Conservation (phyloP, 2,329 filamentous ascomycete genomes). For the Xylariaceae sp. region DNA sequence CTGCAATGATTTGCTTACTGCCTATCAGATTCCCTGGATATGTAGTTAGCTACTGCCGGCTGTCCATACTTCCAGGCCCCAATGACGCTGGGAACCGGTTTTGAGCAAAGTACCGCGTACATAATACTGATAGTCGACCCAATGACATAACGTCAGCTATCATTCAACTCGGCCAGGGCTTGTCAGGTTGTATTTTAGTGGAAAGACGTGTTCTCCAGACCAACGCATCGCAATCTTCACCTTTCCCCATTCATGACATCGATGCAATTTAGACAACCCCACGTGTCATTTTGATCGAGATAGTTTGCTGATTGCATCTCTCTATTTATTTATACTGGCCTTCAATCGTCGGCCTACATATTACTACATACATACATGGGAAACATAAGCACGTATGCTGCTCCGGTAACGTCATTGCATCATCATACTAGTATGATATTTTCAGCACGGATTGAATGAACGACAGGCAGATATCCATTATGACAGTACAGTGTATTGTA, state of each 20-base stretch:
- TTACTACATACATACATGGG: background rate
- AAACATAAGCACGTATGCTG: background rate
- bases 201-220: background rate
- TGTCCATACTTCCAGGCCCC: conserved; percentile 10
- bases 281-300: no score
- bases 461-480: no score
- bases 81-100: conserved; percentile 22
- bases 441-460: background rate
- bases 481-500: no score
- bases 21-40: no score
- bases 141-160: conserved; percentile 10
- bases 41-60: conserved; percentile 10
- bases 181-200: background rate
- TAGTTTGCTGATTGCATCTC: no score
- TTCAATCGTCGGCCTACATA: background rate
- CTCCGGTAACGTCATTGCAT: background rate
- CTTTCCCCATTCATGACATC: background rate
- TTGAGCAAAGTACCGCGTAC: background rate
- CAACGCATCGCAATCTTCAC: background rate
- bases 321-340: no score
- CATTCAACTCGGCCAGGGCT: conserved; percentile 4
- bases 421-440: background rate
- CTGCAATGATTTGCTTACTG: conserved; percentile 12
- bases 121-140: conserved; percentile 8
- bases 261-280: background rate